Conservation (phyloP, 1,284 basidiomycete genomes). For the Papiliotrema fonsecae region DNA sequence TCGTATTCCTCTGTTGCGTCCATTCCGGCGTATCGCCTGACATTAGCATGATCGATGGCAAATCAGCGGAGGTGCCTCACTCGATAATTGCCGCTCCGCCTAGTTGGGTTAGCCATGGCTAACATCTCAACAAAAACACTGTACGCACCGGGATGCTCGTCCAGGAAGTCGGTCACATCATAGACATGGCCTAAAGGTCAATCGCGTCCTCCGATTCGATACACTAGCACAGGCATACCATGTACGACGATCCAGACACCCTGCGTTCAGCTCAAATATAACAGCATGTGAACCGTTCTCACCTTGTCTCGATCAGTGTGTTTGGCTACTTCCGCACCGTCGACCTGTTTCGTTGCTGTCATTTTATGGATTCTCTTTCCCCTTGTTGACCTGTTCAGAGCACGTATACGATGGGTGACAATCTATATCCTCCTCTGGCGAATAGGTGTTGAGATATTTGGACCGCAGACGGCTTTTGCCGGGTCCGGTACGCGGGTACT, state of each 20-base stretch:
- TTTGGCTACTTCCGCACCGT: constrained; percentile 44
- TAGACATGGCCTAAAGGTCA: constrained; percentile 59
- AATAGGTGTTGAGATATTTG: too few species aligned
- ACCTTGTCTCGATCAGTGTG: constrained; percentile 45
- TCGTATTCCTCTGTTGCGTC: constrained; percentile 78
- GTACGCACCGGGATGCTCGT: constrained; percentile 61
- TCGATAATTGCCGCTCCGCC: constrained; percentile 61
- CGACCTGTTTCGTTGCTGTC: constrained; percentile 31
- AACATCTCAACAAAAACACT: background rate
- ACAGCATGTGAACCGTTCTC: constrained; percentile 4
- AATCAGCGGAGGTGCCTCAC: constrained; percentile 8
- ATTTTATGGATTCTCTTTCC: constrained; percentile 3
- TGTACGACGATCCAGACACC: constrained; percentile 88
- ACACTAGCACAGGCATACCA: too few species aligned
- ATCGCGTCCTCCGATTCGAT: too few species aligned
- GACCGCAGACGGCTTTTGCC: background rate
- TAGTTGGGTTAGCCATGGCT: constrained; percentile 16
- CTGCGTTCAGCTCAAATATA: constrained; percentile 33
- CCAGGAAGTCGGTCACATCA: constrained; percentile 70
- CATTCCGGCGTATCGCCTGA: constrained; percentile 63
- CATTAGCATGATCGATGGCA: background rate
- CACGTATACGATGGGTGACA: too few species aligned
- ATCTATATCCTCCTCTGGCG: too few species aligned
- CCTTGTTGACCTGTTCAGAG: background rate
- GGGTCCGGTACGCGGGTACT: too few species aligned